Conservation (phyloP, 495 filamentous ascomycete species). For the Neurospora discreta region DNA sequence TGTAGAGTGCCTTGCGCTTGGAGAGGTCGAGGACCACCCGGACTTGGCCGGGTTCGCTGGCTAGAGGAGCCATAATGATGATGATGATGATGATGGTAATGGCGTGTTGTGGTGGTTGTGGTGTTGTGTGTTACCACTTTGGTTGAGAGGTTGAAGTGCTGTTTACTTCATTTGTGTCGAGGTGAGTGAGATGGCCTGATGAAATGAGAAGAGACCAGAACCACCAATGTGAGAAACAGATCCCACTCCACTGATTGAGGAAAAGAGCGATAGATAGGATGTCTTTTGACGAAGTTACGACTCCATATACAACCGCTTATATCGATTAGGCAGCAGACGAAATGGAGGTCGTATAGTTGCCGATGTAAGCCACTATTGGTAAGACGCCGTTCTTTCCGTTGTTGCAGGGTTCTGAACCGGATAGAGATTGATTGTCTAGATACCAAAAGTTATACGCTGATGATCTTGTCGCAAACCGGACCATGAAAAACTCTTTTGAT, state of each 20-base stretch:
- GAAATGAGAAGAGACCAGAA: neutral
- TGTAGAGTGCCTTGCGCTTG: constrained; percentile 30
- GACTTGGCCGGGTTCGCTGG: constrained; percentile 31
- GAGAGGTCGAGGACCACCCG: constrained; percentile 33
- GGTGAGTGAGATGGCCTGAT: neutral
- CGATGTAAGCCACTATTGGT: neutral
- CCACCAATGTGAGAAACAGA: neutral
- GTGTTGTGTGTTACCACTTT: neutral
- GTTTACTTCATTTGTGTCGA: neutral
- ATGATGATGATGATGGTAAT: constrained; percentile 19
- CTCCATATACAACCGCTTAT: neutral
- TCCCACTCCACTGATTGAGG: neutral
- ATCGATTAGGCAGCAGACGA: neutral
- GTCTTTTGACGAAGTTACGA: neutral
- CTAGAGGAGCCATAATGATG: constrained; percentile 31
- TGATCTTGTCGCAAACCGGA: neutral
- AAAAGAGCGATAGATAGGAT: neutral
- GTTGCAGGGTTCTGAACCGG: neutral
- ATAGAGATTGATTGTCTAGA: neutral
- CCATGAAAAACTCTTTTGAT: neutral
- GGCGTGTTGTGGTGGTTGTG: no score
- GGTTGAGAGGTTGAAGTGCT: neutral
- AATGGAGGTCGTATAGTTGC: neutral
- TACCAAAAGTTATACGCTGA: neutral
- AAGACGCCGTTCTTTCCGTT: neutral